Percentiles rank a stretch among this genome's conserved stretches.
Conservation (phyloP, 2,329 filamentous ascomycete species). For the Penicillium sp. region DNA sequence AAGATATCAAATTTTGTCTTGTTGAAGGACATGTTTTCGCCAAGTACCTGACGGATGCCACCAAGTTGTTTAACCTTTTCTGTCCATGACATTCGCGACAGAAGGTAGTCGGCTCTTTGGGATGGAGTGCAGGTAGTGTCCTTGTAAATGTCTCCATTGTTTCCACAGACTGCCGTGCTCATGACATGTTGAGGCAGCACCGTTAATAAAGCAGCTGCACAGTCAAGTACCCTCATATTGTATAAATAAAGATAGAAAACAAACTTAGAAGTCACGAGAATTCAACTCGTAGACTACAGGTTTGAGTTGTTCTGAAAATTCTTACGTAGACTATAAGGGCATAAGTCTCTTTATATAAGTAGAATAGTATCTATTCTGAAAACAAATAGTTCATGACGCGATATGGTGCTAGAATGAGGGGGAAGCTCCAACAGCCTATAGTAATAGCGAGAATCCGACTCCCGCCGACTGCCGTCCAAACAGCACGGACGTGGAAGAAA, state of each 20-base stretch:
- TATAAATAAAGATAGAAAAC: background rate
- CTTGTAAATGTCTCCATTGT: background rate
- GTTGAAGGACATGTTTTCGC: background rate
- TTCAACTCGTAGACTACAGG: background rate
- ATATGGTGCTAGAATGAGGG: background rate
- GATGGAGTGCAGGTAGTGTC: background rate
- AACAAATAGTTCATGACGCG: background rate
- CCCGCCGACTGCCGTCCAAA: background rate
- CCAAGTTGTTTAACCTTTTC: constrained; percentile 2
- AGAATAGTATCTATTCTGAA: background rate
- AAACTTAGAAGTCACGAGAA: background rate
- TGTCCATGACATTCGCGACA: background rate
- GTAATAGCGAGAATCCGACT: background rate
- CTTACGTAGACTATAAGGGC: background rate
- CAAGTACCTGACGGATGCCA: background rate
- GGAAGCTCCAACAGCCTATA: background rate
- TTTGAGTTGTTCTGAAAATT: background rate
- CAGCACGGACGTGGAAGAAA: background rate
- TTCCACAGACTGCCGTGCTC: background rate
- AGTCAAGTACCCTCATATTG: background rate
- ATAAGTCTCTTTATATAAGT: background rate
- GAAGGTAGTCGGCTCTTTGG: background rate
- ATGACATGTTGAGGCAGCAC: background rate
- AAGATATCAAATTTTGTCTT: constrained; percentile 1
- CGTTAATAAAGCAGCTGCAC: background rate